Evolutionary conservation across 306 rosid species (phyloP).

Genomic region (Rubus parviflorus): DNA sequence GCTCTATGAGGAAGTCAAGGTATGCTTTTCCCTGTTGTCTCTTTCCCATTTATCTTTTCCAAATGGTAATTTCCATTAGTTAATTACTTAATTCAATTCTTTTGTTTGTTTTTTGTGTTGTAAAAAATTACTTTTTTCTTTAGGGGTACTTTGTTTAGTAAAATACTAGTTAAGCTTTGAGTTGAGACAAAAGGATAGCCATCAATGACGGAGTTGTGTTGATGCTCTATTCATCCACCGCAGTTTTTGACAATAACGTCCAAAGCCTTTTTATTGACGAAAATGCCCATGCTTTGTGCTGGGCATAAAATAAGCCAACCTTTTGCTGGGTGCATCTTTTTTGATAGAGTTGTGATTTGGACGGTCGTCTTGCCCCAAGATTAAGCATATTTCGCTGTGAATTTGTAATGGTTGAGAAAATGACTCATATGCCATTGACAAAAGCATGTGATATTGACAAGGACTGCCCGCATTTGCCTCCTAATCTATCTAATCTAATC

Average conservation of each 20-base stretch:
- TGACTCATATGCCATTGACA: constrained; percentile 30
- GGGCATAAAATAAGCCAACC: neutral
- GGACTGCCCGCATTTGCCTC: neutral
- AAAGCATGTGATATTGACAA: constrained; percentile 1
- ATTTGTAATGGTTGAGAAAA: constrained; percentile 11
- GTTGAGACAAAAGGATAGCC: constrained; percentile 31
- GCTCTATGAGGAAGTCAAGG: constrained; percentile 93
- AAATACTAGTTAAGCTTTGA: neutral
- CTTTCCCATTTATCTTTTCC: neutral
- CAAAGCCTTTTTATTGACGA: constrained; percentile 34
- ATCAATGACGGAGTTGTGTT: constrained; percentile 2
- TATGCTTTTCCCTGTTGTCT: constrained; percentile 19
- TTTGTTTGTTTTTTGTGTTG: neutral
- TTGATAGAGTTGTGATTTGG: constrained; percentile 37
- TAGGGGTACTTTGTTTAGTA: neutral
- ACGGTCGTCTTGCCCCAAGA: constrained; percentile 22
- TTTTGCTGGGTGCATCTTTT: constrained; percentile 7
- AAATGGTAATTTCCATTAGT: neutral
- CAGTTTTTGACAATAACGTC: constrained; percentile 43
- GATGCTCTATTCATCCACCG: constrained; percentile 31
- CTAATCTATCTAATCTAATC: constrained; percentile 4
- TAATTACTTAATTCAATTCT: neutral
- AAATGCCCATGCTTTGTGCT: constrained; percentile 28
- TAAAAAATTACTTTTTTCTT: neutral
- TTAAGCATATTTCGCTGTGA: constrained; percentile 19